Percentiles rank a stretch among this genome's conserved stretches.
Evolutionary conservation across 179 eudicot species (phyloP).

Genomic region (Beta lomatogona): DNA sequence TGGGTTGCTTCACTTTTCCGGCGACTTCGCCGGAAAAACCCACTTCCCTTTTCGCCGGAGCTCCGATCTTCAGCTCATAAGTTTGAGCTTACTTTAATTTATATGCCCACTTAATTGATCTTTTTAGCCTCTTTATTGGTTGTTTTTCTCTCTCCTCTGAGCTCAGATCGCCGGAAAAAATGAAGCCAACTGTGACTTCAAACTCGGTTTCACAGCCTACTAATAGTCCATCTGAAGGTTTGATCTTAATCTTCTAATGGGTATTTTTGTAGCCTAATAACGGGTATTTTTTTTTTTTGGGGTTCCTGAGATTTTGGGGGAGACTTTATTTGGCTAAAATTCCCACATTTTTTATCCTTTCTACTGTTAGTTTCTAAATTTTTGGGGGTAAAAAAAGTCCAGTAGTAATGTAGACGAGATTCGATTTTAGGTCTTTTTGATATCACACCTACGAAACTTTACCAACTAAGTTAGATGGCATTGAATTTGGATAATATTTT

Average conservation of each 20-base stretch:
- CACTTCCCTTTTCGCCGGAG: slow-evolving; percentile 14
- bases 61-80: slow-evolving; percentile 23
- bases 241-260: slow-evolving; percentile 11
- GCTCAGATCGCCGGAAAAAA: slow-evolving; percentile 30
- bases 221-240: slow-evolving; percentile 54
- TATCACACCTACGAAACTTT: no score
- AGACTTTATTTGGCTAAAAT: slow-evolving; percentile 3
- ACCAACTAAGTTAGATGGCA: no score
- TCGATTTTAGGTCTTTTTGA: neutral
- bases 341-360: slow-evolving; percentile 7
- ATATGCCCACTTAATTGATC: no score
- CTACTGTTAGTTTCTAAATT: neutral
- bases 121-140: no score
- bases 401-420: no score
- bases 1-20: slow-evolving; percentile 38
- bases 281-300: neutral
- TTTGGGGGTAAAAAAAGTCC: no score
- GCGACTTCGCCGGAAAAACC: slow-evolving; percentile 22
- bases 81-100: no score
- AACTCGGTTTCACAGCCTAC: slow-evolving; percentile 39
- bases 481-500: no score
- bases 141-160: neutral
- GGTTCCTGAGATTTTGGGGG: slow-evolving; percentile 4
- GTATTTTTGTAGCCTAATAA: neutral
- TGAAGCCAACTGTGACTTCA: slow-evolving; percentile 52